Evolutionary conservation across 306 rosid genomes (phyloP).

Genomic region (Comarum palustre): DNA sequence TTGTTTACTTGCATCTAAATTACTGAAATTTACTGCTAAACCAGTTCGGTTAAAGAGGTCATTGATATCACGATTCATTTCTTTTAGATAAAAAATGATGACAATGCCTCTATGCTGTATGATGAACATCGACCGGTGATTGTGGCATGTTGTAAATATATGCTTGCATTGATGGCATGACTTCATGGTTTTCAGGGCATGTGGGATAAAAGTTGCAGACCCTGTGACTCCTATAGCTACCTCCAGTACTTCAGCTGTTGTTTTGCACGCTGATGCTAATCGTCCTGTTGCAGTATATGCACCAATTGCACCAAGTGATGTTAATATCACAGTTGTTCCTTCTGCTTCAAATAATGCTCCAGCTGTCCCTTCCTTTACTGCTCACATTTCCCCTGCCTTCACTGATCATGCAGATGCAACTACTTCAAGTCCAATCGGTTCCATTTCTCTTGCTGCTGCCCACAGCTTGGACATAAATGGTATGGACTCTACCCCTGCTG

Average conservation of each 20-base stretch:
- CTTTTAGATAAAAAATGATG: slow-evolving; percentile 20
- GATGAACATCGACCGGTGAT: background rate
- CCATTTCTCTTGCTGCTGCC: slow-evolving; percentile 12
- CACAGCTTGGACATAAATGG: slow-evolving; percentile 19
- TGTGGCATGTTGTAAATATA: slow-evolving; percentile 5
- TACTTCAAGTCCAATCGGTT: slow-evolving; percentile 28
- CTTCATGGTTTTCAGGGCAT: slow-evolving; percentile 34
- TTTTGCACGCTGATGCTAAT: slow-evolving; percentile 6
- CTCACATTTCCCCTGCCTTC: slow-evolving; percentile 19
- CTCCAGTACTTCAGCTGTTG: slow-evolving; percentile 14
- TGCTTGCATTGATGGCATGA: slow-evolving; percentile 13
- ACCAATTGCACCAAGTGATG: slow-evolving; percentile 7
- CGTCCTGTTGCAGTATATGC: slow-evolving; percentile 8
- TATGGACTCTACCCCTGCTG: slow-evolving; percentile 48
- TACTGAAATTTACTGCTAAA: slow-evolving; percentile 2
- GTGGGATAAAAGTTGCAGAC: slow-evolving; percentile 40
- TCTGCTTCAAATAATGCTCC: slow-evolving; percentile 1
- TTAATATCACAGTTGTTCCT: slow-evolving; percentile 7
- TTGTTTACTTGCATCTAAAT: background rate
- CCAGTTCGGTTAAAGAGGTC: slow-evolving; percentile 4
- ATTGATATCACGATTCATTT: background rate
- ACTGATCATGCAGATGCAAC: slow-evolving; percentile 15
- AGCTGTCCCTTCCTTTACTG: slow-evolving; percentile 17
- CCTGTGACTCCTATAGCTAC: slow-evolving; percentile 29
- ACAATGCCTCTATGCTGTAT: background rate